Evolutionary conservation across 805 yeast species (phyloP), one percentile per base, ranked within the genome.

Genomic region (Priceomyces haplophilus): DNA sequence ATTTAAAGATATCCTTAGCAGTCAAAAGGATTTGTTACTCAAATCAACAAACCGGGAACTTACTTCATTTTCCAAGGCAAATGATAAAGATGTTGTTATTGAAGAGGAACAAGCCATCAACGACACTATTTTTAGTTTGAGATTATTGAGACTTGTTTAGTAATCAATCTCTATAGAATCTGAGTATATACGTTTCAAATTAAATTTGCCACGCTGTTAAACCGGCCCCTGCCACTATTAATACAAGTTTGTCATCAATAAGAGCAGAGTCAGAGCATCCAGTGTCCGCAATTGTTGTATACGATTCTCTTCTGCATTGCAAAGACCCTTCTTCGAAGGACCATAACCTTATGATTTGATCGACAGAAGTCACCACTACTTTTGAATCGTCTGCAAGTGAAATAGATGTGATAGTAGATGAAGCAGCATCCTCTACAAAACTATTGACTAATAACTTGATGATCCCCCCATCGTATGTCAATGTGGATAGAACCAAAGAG

Each of bases 271-370:
- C 87, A 21, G 81, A 62, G 36, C 88, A 81, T 0, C 96, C 97
- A 0, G 97, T 88, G 55, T 91, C 99, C 0, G 97, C 95, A 27
- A 89, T 79, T 0, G 96, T 83, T 1, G 96, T 87, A 59, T 84
- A 86, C 35, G 59, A 59, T 0, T 75, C 67, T 7, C 73, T 71
- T 2, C 44, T 42, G 30, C 67, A 60, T 3, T 45, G 35, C 31
- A 69, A 50, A 1, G 48, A 50, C 0, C 50, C 51, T 1, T 53
- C 42, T 7, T 62, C 57, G n/a, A 54, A 56, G 3, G 61, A 46
- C 97, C 97, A 90, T 4, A 75, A 39, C 41, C 84, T 72, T 0
- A 87, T 67, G 3, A 80, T 70, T 60, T 93, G 99, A 54, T 93
- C 99, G 3, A 88, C 95, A 0, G 96, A 83, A 0, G 85, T 78